A percentile compares a stretch with the other conserved stretches of the same genome.
These are phyloP conservation scores for Kingdonia uniflora DNA, from an alignment of 164 flowering plant genomes.

Conservation along the genomic window DNA sequence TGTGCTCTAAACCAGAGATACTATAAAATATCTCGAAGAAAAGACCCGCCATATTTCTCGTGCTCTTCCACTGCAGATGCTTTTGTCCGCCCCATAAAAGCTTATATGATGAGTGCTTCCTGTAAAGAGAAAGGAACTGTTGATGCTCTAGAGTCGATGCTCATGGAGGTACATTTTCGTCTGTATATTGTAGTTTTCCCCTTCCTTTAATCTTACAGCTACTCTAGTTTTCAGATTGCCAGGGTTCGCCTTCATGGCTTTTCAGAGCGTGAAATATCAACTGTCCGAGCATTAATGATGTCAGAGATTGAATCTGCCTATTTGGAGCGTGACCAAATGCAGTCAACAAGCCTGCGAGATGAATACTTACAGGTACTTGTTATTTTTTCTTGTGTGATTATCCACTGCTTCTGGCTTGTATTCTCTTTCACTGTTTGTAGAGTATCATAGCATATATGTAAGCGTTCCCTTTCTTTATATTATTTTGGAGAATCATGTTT, in stretches of 20 bases:
- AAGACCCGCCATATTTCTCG: constrained; percentile 81
- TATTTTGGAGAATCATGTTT: too few relatives aligned
- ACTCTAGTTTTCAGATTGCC: constrained; percentile 49
- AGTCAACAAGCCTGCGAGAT: constrained; percentile 75
- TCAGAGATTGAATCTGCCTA: constrained; percentile 96
- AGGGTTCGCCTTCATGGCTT: constrained; percentile 83
- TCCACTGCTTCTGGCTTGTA: too few relatives aligned
- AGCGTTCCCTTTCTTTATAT: too few relatives aligned
- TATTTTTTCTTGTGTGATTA: too few relatives aligned
- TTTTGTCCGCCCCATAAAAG: constrained; percentile 68
- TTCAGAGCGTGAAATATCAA: constrained; percentile 79
- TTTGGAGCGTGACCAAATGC: constrained; percentile 92
- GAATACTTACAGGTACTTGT: constrained; percentile 70
- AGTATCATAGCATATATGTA: too few relatives aligned
- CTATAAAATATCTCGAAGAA: constrained; percentile 76
- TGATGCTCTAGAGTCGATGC: constrained; percentile 82
- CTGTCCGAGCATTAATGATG: constrained; percentile 67
- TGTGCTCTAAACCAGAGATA: constrained; percentile 86
- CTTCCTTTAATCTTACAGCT: constrained; percentile 5
- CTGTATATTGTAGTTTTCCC: neutral
- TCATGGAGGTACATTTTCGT: constrained; percentile 51
- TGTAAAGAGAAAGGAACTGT: constrained; percentile 83
- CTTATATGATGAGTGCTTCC: constrained; percentile 72
- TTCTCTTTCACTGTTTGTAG: too few relatives aligned
- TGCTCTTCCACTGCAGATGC: constrained; percentile 78